phyloP scores from a whole-genome alignment of 139 green algal species.

The Spirogloea muscicola region DNA sequence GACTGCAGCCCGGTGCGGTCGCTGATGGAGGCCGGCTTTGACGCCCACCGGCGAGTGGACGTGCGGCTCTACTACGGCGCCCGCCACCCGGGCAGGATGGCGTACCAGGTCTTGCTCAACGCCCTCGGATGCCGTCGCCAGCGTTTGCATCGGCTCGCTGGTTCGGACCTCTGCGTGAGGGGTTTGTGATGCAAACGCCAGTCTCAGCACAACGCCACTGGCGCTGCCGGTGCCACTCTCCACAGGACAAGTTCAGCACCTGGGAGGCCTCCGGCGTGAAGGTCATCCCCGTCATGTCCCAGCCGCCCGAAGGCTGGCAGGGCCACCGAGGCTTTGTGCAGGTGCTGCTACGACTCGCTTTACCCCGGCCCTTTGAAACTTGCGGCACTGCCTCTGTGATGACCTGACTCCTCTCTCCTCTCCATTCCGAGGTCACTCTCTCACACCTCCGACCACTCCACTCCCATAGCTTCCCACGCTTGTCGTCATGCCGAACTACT shows the following conservation, averaged over 20 bases:
- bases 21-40: slow-evolving; percentile 43
- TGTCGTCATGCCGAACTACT: too few relatives aligned
- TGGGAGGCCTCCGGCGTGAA: slow-evolving; percentile 44
- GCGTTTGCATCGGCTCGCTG: background rate
- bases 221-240: background rate
- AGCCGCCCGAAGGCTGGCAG: slow-evolving; percentile 23
- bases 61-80: slow-evolving; percentile 50
- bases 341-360: too few relatives aligned
- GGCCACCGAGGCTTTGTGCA: slow-evolving; percentile 47
- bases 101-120: slow-evolving; percentile 30
- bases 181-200: too few relatives aligned
- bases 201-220: too few relatives aligned
- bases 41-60: slow-evolving; percentile 21
- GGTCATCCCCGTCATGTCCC: slow-evolving; percentile 46
- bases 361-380: too few relatives aligned
- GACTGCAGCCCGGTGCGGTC: slow-evolving; percentile 30
- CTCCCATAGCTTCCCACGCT: too few relatives aligned
- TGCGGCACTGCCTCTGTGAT: too few relatives aligned
- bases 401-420: too few relatives aligned
- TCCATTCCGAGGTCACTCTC: background rate
- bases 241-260: slow-evolving; percentile 43
- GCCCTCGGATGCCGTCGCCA: background rate
- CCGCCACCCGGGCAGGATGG: slow-evolving; percentile 9
- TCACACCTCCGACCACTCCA: too few relatives aligned
- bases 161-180: too few relatives aligned